A percentile compares a stretch with the other conserved stretches of the same genome.
phyloP scores from a whole-genome alignment of 2,329 filamentous ascomycete species.

The Sclerotinia trifoliorum region DNA sequence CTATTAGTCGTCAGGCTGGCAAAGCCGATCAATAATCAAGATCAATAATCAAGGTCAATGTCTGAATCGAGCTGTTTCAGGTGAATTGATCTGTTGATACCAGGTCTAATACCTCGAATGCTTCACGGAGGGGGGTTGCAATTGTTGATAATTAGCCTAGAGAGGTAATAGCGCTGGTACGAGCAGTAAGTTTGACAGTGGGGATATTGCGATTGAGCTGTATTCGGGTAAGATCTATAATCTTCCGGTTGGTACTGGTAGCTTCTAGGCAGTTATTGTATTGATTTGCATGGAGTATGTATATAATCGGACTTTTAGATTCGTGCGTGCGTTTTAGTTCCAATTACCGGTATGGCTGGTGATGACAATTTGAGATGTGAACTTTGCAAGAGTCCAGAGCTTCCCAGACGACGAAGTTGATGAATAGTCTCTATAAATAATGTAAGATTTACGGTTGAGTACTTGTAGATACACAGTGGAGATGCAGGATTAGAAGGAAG shows the following conservation, averaged over 20 bases:
- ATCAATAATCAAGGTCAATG: not conserved
- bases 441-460: not conserved
- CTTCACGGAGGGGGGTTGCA: not conserved
- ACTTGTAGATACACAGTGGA: not conserved
- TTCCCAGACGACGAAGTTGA: not conserved
- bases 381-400: not conserved
- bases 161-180: not conserved
- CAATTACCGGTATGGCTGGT: not conserved
- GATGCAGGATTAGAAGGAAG: not conserved
- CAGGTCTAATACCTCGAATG: not conserved
- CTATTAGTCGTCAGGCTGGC: not conserved
- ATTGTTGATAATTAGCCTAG: not conserved
- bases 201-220: not conserved
- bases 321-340: not conserved
- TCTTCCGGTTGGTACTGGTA: not conserved
- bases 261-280: not conserved
- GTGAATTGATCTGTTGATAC: conserved; percentile 6
- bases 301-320: not conserved
- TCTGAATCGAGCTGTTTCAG: not conserved
- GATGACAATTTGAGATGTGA: not conserved
- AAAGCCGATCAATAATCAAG: not conserved
- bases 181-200: conserved; percentile 12
- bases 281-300: not conserved
- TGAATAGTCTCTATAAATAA: not conserved
- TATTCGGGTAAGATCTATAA: conserved; percentile 12